A percentile compares a stretch with the other conserved stretches of the same genome.
Conservation (phyloP, 2,329 filamentous ascomycete species). For the Tolypocladium pustulatum region DNA sequence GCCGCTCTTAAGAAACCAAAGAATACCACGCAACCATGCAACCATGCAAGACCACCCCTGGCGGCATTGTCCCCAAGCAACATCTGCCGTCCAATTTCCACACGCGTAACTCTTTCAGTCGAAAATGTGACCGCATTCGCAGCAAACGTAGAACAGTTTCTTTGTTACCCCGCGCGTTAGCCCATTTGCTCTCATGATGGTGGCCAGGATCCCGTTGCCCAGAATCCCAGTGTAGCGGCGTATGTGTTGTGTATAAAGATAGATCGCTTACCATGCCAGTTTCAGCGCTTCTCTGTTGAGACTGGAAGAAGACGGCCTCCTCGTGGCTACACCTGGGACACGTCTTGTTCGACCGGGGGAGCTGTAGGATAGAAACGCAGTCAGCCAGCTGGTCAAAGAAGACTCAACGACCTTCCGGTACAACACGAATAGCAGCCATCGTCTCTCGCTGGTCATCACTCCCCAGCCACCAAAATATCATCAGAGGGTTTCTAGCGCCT, state of each 20-base stretch:
- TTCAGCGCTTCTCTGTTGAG: slow-evolving; percentile 90
- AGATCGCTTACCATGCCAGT: slow-evolving; percentile 80
- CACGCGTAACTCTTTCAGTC: slow-evolving; percentile 27
- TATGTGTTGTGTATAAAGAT: not conserved
- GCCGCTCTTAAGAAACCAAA: not conserved
- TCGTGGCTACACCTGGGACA: slow-evolving; percentile 79
- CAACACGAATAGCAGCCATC: not conserved
- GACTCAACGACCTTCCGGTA: slow-evolving; percentile 15
- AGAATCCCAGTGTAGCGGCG: not conserved
- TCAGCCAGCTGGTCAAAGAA: slow-evolving; percentile 30
- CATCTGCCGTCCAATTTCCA: too few species aligned
- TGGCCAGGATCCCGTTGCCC: not conserved
- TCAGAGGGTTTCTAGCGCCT: not conserved
- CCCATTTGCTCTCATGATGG: not conserved
- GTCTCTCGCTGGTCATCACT: not conserved
- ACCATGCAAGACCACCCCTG: not conserved
- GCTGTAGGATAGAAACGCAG: slow-evolving; percentile 46
- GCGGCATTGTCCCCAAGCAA: too few species aligned
- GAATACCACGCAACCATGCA: not conserved
- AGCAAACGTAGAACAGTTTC: slow-evolving; percentile 94
- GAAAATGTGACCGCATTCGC: slow-evolving; percentile 84
- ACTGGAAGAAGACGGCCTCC: slow-evolving; percentile 98
- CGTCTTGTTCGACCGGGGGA: slow-evolving; percentile 76
- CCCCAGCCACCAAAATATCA: not conserved
- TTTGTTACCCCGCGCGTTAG: slow-evolving; percentile 22